Evolutionary conservation across 306 rosid genomes (phyloP).

Genomic region (Trichosanthes truncata): DNA sequence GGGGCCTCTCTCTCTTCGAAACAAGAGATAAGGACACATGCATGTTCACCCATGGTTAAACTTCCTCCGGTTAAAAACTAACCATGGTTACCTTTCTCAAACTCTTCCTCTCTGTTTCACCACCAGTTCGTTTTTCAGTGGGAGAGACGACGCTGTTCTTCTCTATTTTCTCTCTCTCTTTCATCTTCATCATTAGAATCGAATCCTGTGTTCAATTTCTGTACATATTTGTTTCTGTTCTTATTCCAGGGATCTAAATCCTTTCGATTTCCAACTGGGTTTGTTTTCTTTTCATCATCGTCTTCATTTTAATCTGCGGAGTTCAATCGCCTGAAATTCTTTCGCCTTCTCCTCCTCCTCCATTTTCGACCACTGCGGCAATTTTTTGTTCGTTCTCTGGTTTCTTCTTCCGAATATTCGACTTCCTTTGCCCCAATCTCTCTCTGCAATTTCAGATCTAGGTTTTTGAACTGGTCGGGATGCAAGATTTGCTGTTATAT

Average conservation of each 20-base stretch:
- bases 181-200: constrained; percentile 2
- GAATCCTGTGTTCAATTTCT: neutral
- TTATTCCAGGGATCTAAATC: neutral
- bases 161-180: neutral
- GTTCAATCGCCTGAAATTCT: neutral
- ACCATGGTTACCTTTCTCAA: constrained; percentile 35
- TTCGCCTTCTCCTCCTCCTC: neutral
- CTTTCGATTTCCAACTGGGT: neutral
- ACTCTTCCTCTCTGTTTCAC: neutral
- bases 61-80: constrained; percentile 17
- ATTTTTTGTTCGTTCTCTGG: neutral
- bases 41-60: constrained; percentile 39
- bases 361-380: neutral
- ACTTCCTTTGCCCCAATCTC: neutral
- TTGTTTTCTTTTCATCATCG: neutral
- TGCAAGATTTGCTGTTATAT: neutral
- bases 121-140: constrained; percentile 3
- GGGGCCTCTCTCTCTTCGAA: constrained; percentile 10
- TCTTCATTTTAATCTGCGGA: neutral
- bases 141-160: constrained; percentile 4
- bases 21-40: constrained; percentile 80
- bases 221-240: constrained; percentile 3
- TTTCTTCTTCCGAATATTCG: neutral
- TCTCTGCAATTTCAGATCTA: constrained; percentile 7
- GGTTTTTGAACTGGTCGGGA: neutral